Evolutionary conservation across 495 filamentous ascomycete species (phyloP).

Genomic region (Halenospora varia): DNA sequence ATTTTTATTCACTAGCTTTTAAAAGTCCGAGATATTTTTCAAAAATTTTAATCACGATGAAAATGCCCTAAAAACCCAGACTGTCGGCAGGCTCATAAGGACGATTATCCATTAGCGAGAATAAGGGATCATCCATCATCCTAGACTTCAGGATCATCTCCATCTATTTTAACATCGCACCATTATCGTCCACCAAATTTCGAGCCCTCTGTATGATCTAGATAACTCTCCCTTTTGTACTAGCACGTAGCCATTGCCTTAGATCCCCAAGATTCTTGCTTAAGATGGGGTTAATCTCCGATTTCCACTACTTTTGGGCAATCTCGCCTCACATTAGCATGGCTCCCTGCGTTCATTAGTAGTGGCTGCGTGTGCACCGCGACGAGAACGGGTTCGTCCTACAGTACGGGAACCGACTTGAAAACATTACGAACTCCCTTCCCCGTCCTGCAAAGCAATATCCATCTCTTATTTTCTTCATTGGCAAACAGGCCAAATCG

Average conservation of each 20-base stretch:
- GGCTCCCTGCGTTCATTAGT: slow-evolving; percentile 6
- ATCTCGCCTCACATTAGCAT: slow-evolving; percentile 2
- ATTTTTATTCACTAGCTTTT: no score
- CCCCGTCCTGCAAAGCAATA: slow-evolving; percentile 7
- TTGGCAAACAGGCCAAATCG: slow-evolving; percentile 8
- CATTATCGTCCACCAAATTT: neutral
- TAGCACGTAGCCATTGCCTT: neutral
- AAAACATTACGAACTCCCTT: slow-evolving; percentile 5
- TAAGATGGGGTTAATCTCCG: neutral
- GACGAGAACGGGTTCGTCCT: slow-evolving; percentile 10
- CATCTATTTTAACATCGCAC: neutral
- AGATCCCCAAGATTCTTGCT: neutral
- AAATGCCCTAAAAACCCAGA: no score
- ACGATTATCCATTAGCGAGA: neutral
- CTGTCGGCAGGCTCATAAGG: neutral
- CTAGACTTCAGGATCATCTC: neutral
- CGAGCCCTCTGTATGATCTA: slow-evolving; percentile 1
- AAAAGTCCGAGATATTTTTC: no score
- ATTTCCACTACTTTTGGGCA: neutral
- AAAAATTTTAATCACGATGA: no score
- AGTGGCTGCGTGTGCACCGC: slow-evolving; percentile 8
- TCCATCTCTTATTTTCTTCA: slow-evolving; percentile 10
- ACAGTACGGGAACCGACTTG: slow-evolving; percentile 8
- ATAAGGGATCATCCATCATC: neutral
- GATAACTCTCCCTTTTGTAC: neutral